These are phyloP conservation scores for Aspergillus sparsus DNA, from an alignment of 495 filamentous ascomycete species.

Conservation along the genomic window DNA sequence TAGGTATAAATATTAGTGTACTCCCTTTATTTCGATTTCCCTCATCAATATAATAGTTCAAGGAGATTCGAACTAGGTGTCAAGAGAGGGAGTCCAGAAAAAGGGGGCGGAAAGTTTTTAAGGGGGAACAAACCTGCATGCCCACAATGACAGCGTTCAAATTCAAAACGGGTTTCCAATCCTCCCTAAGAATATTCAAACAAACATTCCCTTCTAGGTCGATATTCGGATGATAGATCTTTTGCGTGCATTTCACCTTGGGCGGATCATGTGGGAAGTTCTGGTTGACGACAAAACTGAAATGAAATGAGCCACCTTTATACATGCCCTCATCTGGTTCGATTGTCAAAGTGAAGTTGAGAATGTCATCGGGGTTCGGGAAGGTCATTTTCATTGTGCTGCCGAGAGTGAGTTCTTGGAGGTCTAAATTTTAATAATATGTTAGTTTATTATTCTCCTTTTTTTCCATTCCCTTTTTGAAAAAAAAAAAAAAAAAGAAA, in stretches of 20 bases:
- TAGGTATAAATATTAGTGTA: neutral
- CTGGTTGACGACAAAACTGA: slow-evolving; percentile 88
- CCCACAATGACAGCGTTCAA: slow-evolving; percentile 96
- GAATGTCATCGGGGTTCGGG: slow-evolving; percentile 92
- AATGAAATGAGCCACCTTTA: slow-evolving; percentile 83
- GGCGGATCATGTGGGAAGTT: slow-evolving; percentile 97
- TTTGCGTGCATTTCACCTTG: slow-evolving; percentile 96
- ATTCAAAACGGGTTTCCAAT: slow-evolving; percentile 98
- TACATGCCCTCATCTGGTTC: slow-evolving; percentile 99
- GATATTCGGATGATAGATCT: slow-evolving; percentile 99
- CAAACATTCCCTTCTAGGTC: slow-evolving; percentile 97
- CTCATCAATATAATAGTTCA: too few relatives aligned
- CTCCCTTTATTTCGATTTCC: too few relatives aligned
- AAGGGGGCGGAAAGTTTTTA: neutral
- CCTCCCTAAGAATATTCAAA: slow-evolving; percentile 93
- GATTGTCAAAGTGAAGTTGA: slow-evolving; percentile 92
- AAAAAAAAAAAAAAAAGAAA: neutral
- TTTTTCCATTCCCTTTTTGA: neutral
- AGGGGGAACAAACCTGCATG: slow-evolving; percentile 63
- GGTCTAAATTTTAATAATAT: slow-evolving; percentile 58
- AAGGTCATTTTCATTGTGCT: slow-evolving; percentile 91
- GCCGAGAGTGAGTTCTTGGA: slow-evolving; percentile 87
- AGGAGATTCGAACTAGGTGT: neutral
- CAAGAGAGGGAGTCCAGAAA: slow-evolving; percentile 2
- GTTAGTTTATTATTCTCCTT: slow-evolving; percentile 6